Conservation (phyloP, 2,329 filamentous ascomycete species). For the Sporothrix luriei region DNA sequence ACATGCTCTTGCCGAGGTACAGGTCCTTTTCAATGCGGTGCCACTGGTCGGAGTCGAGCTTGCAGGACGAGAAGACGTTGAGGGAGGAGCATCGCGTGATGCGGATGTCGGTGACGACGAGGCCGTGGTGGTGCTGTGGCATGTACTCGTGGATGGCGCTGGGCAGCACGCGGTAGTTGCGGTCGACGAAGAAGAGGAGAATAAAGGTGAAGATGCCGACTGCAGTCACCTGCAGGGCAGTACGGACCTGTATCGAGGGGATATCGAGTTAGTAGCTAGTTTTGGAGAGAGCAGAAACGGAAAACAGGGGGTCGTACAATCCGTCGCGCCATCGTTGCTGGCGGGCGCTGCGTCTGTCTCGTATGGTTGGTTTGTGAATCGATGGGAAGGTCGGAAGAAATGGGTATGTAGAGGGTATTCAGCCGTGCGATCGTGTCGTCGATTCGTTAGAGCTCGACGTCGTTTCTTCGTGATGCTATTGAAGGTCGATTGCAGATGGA, state of each 20-base stretch:
- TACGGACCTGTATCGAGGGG: slow-evolving; percentile 56
- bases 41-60: slow-evolving; percentile 72
- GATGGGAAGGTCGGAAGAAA: not conserved
- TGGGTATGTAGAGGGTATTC: not conserved
- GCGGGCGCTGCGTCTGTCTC: not conserved
- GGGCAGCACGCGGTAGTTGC: slow-evolving; percentile 83
- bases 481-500: not conserved
- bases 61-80: slow-evolving; percentile 75
- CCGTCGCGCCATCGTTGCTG: slow-evolving; percentile 40
- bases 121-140: slow-evolving; percentile 79
- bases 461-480: not conserved
- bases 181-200: slow-evolving; percentile 80
- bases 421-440: too few species aligned
- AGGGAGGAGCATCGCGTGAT: slow-evolving; percentile 74
- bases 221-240: slow-evolving; percentile 72
- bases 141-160: slow-evolving; percentile 83
- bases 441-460: not conserved
- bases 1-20: slow-evolving; percentile 73
- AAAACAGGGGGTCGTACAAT: slow-evolving; percentile 38
- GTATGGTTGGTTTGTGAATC: not conserved
- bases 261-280: not conserved
- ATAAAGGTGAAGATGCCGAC: slow-evolving; percentile 68
- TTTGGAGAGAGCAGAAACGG: not conserved
- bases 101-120: slow-evolving; percentile 83
- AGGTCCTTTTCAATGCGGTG: slow-evolving; percentile 87